Base-by-base conservation (phyloP, 345 rosid genomes). In the Lumnitzera racemosa region DNA sequence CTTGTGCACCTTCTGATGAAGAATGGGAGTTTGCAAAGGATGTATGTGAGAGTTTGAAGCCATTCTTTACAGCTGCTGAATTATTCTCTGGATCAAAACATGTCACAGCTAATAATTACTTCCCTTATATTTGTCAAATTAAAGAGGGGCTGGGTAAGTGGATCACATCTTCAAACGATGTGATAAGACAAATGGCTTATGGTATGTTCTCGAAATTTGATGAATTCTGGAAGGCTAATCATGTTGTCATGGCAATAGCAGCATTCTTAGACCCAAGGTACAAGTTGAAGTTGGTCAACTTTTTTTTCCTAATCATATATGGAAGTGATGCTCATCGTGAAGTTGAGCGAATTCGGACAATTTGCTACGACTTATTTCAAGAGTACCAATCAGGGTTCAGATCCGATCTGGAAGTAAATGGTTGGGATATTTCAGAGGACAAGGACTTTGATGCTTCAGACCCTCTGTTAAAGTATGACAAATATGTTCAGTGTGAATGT, bases 21-120 rank as follows among this genome's bases (percentile, higher is more conserved):
- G 62, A 74, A 20, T 73, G 52, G 70, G 55, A 63, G 16, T 43
- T 60, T 24, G 48, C 55, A 24, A 24, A 16, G 29, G 43, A 43
- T 12, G 36, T 59, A 12, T 64, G 51, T 25, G 63, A 47, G 0
- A 46, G 13, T 51, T 20, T 69, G 48, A 51, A 58, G 13, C 3
- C 54, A 23, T 62, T 62, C 31, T 48, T 52, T n/a, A 20, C 3
- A 1, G 15, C 55, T 16, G 65, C 60, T 13, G 46, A 63, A 4
- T 4, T 57, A 6, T 58, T 63, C 46, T 63, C 50, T 2, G 63
- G 63, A 1, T 13, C 51, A 36, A 52, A 48, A 47, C 51, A 59
- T 7, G 53, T 52, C 4, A 55, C 53, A 0, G 13, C 47, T 6
- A 63, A 46, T 29, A 9, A 50, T 12, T 69, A 56, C 15, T 57